Conservation (phyloP, 495 filamentous ascomycete species). For the Trichodelitschia bisporula region DNA sequence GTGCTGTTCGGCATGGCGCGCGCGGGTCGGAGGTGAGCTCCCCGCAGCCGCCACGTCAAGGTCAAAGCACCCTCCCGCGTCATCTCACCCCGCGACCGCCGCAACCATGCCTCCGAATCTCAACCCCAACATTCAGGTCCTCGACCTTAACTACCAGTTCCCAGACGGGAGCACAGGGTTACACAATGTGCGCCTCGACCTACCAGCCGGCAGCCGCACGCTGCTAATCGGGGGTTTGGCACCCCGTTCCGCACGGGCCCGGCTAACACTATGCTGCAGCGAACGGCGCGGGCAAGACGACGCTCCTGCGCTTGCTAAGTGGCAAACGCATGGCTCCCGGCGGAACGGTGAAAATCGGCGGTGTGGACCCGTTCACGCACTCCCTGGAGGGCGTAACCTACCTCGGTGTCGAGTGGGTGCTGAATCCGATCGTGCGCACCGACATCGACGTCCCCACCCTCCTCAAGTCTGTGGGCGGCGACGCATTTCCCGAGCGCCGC, state of each 20-base stretch:
- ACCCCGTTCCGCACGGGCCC: no score
- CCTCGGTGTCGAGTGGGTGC: conserved; percentile 90
- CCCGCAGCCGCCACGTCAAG: no score
- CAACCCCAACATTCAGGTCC: conserved; percentile 54
- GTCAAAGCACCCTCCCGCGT: no score
- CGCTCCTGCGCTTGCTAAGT: conserved; percentile 68
- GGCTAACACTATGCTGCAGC: conserved; percentile 30
- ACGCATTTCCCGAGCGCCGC: conserved; percentile 51
- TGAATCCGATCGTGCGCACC: conserved; percentile 88
- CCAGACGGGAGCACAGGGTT: conserved; percentile 56
- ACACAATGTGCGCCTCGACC: conserved; percentile 36
- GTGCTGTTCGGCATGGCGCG: no score
- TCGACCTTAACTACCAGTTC: conserved; percentile 68
- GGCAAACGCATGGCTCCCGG: conserved; percentile 77
- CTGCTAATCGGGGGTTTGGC: conserved; percentile 73
- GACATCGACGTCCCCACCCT: conserved; percentile 83
- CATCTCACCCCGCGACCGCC: no score
- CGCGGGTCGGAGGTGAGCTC: no score
- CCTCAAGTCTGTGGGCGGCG: conserved; percentile 62
- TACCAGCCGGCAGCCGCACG: conserved; percentile 67
- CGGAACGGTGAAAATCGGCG: conserved; percentile 44
- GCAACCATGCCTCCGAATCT: no score
- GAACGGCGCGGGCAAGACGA: conserved; percentile 95
- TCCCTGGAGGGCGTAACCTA: conserved; percentile 85
- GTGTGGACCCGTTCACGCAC: conserved; percentile 74